These are phyloP conservation scores for Cerioporus squamosus DNA, from an alignment of 1,284 basidiomycete species.

Conservation along the genomic window DNA sequence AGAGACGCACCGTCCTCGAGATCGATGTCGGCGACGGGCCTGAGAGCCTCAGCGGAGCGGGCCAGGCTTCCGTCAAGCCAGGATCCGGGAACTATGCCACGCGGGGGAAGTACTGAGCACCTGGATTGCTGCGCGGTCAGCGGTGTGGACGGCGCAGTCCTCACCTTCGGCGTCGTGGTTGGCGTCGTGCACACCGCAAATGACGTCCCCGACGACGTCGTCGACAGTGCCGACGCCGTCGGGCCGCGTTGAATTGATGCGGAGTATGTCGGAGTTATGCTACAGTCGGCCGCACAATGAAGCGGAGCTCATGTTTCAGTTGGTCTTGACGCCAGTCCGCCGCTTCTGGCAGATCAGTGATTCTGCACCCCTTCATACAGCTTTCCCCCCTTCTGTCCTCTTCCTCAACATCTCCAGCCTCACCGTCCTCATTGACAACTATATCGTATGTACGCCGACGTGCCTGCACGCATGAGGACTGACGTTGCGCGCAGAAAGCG, in stretches of 20 bases:
- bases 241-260: too few species aligned
- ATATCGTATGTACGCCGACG: neutral
- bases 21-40: neutral
- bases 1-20: neutral
- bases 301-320: neutral
- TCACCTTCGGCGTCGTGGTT: neutral
- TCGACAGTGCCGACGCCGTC: neutral
- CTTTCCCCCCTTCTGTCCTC: slow-evolving; percentile 5
- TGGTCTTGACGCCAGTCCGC: neutral
- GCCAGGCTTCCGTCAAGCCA: too few species aligned
- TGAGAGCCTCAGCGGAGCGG: too few species aligned
- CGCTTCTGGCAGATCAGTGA: slow-evolving; percentile 20
- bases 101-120: too few species aligned
- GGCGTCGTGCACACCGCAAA: neutral
- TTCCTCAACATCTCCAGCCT: neutral
- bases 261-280: neutral
- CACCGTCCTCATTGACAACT: neutral
- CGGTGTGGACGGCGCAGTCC: too few species aligned
- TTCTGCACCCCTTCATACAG: slow-evolving; percentile 14
- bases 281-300: neutral
- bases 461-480: too few species aligned
- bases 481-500: neutral
- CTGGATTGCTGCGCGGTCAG: too few species aligned
- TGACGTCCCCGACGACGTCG: neutral
- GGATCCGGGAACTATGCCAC: too few species aligned